Evolutionary conservation across 225 moss, liverwort and hornwort genomes (phyloP).

Genomic region (Pleurozium schreberi): DNA sequence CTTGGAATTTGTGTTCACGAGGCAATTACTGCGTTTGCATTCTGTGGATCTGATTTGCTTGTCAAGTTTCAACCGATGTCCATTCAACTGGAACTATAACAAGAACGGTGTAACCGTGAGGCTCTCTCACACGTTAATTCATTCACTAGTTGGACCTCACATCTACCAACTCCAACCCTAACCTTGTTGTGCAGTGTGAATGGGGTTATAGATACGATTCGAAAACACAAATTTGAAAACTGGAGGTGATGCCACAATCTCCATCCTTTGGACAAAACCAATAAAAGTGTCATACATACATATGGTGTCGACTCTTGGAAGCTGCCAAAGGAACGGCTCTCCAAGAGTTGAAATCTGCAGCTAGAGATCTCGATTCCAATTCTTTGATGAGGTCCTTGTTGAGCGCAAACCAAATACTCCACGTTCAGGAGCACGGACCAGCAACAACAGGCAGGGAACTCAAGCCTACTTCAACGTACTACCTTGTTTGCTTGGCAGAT

Average conservation of each 20-base stretch:
- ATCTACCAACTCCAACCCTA: too few relatives aligned
- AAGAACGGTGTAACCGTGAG: too few relatives aligned
- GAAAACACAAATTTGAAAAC: too few relatives aligned
- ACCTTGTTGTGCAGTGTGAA: too few relatives aligned
- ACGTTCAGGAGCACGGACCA: neutral
- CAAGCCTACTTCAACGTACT: neutral
- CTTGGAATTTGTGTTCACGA: too few relatives aligned
- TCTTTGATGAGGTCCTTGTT: neutral
- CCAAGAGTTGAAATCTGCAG: neutral
- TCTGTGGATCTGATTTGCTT: neutral
- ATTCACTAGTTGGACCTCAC: too few relatives aligned
- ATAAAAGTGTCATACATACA: too few relatives aligned
- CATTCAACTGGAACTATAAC: neutral
- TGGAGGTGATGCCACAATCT: too few relatives aligned
- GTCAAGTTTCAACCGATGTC: neutral
- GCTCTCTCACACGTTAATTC: too few relatives aligned
- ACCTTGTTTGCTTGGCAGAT: neutral
- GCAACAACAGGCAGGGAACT: neutral
- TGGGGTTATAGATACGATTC: too few relatives aligned
- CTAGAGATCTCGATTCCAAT: neutral
- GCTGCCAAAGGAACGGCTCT: neutral
- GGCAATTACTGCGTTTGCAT: neutral
- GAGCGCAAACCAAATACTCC: neutral
- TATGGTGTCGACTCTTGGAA: neutral
- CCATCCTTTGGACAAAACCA: too few relatives aligned